Conservation (phyloP, 768 basidiomycete species). For the Mycena rosella region DNA sequence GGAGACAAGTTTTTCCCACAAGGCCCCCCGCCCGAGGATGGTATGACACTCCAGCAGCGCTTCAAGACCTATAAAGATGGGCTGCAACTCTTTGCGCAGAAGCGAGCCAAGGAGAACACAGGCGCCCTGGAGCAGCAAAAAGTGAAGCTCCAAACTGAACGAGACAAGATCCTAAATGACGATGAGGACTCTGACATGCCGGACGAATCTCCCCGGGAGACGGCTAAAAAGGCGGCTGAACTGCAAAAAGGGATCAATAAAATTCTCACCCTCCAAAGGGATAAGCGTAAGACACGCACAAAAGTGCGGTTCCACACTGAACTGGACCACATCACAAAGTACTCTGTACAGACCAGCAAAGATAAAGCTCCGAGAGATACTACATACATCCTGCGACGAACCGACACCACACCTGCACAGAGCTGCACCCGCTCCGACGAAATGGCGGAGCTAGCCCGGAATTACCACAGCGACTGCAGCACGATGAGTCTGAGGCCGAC, state of each 20-base stretch:
- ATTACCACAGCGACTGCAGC: background rate
- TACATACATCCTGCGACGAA: background rate
- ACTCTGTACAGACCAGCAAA: background rate
- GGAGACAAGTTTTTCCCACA: background rate
- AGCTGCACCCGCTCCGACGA: background rate
- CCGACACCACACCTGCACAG: background rate
- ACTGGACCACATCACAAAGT: background rate
- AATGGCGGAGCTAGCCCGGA: background rate
- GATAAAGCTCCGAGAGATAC: background rate
- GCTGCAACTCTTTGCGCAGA: background rate
- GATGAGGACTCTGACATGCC: background rate
- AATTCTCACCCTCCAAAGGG: background rate
- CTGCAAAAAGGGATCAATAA: background rate
- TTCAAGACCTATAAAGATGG: background rate
- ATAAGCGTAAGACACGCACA: background rate
- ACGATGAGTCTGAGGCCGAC: background rate
- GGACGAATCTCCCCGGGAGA: background rate
- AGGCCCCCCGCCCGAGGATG: background rate
- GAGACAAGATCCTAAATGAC: background rate
- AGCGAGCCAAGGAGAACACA: background rate
- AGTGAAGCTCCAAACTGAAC: background rate
- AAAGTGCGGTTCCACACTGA: background rate
- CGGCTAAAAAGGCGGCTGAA: background rate
- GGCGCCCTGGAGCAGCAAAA: slow-evolving; percentile 11
- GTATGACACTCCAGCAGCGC: background rate